Evolutionary conservation across 345 rosid genomes (phyloP).

Genomic region (Alliaria petiolata): DNA sequence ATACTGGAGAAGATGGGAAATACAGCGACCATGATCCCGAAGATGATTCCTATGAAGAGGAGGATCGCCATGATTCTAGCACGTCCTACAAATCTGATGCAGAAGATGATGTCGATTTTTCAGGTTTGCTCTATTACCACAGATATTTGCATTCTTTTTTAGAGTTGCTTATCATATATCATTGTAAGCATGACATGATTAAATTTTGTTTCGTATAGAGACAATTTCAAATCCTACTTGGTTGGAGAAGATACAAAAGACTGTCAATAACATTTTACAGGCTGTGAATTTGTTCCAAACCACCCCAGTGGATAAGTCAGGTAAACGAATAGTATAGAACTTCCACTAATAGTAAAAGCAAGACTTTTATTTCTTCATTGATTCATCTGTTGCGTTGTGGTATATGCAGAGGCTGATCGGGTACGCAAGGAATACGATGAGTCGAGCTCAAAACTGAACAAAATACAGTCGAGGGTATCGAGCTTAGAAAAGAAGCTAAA

Average conservation of each 20-base stretch:
- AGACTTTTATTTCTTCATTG: not conserved
- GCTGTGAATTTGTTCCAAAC: conserved; percentile 73
- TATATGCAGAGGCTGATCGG: conserved; percentile 65
- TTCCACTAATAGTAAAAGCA: not conserved
- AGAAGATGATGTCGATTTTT: conserved; percentile 50
- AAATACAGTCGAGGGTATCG: conserved; percentile 81
- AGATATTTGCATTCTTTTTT: not conserved
- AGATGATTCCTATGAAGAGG: conserved; percentile 53
- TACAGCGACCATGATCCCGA: conserved; percentile 55
- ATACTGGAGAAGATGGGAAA: conserved; percentile 41
- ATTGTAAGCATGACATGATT: conserved; percentile 7
- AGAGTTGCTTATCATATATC: not conserved
- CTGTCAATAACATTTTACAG: conserved; percentile 52
- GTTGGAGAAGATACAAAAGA: conserved; percentile 78
- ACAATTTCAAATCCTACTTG: conserved; percentile 55
- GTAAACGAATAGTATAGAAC: conserved; percentile 32
- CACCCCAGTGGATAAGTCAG: conserved; percentile 71
- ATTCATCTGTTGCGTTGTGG: conserved; percentile 21
- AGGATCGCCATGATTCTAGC: conserved; percentile 46
- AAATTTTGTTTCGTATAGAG: conserved; percentile 34
- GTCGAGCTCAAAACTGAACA: conserved; percentile 64
- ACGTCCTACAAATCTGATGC: conserved; percentile 50
- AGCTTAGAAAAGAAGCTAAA: conserved; percentile 72
- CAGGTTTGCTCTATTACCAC: conserved; percentile 46
- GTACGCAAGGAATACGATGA: conserved; percentile 83